These are phyloP conservation scores for Mycena rebaudengoi DNA, from an alignment of 768 basidiomycete genomes.

Conservation along the genomic window DNA sequence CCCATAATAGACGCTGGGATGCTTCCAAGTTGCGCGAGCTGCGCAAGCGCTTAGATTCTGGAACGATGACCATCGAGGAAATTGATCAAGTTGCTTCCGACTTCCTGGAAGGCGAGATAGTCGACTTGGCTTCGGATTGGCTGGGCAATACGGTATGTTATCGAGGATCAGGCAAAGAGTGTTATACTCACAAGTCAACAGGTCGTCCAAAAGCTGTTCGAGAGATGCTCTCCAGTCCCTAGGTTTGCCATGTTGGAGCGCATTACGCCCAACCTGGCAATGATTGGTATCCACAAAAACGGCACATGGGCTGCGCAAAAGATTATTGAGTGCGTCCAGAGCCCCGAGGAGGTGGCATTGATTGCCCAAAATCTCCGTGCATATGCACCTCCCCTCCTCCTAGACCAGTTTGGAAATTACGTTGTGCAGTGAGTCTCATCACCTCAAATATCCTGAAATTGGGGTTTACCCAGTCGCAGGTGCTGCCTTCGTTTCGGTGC, in stretches of 20 bases:
- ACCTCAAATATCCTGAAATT: background rate
- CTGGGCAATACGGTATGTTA: conserved; percentile 89
- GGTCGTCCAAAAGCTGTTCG: conserved; percentile 98
- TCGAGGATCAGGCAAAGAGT: no score
- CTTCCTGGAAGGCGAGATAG: conserved; percentile 93
- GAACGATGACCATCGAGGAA: conserved; percentile 83
- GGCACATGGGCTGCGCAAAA: conserved; percentile 99
- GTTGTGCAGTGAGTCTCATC: conserved; percentile 80
- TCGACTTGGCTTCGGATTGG: conserved; percentile 96
- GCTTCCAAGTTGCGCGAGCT: conserved; percentile 93
- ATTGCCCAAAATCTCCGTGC: conserved; percentile 89
- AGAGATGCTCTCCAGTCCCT: conserved; percentile 80
- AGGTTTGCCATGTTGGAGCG: conserved; percentile 93
- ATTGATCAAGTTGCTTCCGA: conserved; percentile 91
- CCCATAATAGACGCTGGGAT: conserved; percentile 90
- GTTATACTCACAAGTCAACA: conserved; percentile 41
- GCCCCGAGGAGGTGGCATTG: conserved; percentile 84
- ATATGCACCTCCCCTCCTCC: conserved; percentile 91
- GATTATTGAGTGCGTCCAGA: conserved; percentile 94
- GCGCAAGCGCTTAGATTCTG: conserved; percentile 93
- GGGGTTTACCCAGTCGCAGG: conserved; percentile 45
- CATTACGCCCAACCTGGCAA: conserved; percentile 91
- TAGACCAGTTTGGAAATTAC: conserved; percentile 95
- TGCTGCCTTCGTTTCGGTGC: conserved; percentile 91
- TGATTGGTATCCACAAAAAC: conserved; percentile 99